Base-by-base conservation (phyloP, 2,329 filamentous ascomycete genomes). In the Stromatinia cepivora region DNA sequence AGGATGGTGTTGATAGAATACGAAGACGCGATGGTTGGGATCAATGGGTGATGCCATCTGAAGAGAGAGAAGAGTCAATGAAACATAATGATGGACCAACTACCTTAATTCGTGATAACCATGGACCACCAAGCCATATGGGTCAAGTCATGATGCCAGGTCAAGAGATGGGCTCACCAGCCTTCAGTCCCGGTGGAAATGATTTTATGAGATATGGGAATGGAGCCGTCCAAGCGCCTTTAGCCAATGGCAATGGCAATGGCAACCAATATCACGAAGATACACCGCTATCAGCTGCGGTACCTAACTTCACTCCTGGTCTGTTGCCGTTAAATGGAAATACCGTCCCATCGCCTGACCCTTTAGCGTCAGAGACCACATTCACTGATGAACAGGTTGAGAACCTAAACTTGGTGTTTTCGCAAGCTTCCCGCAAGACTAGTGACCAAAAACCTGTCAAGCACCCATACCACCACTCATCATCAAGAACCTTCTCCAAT, bases 1-100 rank as follows among this genome's bases (percentile, higher is more conserved):
- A 91, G 39, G 93, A 97, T 78, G 89, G 90, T 45, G 82, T 90
- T 63, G 93, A 97, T 78, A 87, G 93, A 56, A 79, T 98, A 58
- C 90, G 95, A 65, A 87, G 88, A 70, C 86, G 87, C 36, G 86
- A 92, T 28, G 88, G 87, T 36, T 97, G 93, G 92, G 85, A 90
- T 73, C 87, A 89, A 73, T 98, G 92, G 84, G 86, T 97, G 28
- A 81, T 96, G 70, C 86, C 87, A 2, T 84, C 89, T 77, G 85
- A 89, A 17, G 87, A 92, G 71, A 90, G 94, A 72, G 88, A 93
- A 74, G 84, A 88, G 54, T 85, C 87, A 28, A 92, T 92, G 52
- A 92, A 90, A 77, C 91, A 91, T 75, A 91, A 91, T 75, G 86
- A 90, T 25, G 93, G 93, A 11, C 87, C 88, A n/a, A 78, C 81